Conservation (phyloP, 2,329 filamentous ascomycete genomes). For the Eutypella sp. region DNA sequence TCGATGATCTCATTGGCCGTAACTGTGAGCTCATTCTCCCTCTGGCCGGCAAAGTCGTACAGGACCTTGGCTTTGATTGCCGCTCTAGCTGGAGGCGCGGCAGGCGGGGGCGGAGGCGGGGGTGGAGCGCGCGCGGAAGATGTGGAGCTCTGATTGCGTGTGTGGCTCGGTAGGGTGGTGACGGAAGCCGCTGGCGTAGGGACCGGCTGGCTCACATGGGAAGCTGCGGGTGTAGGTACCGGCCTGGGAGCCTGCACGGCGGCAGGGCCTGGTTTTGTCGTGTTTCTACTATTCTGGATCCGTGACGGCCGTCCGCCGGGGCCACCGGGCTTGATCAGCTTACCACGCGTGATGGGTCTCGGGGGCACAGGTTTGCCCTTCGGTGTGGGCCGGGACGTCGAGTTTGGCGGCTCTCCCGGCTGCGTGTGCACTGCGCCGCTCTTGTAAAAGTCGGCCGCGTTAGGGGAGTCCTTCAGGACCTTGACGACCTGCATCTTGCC, state of each 20-base stretch:
- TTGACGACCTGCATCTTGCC: constrained; percentile 88
- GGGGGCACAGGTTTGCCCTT: constrained; percentile 81
- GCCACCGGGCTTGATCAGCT: constrained; percentile 87
- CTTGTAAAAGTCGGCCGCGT: constrained; percentile 83
- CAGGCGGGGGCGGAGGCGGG: constrained; percentile 61
- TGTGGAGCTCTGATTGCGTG: constrained; percentile 49
- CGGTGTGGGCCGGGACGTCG: constrained; percentile 77
- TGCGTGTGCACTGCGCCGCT: constrained; percentile 85
- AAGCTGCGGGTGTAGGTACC: constrained; percentile 32
- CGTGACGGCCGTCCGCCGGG: constrained; percentile 77
- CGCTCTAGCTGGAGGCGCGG: constrained; percentile 56
- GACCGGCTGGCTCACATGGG: constrained; percentile 16
- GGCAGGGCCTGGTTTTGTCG: constrained; percentile 21
- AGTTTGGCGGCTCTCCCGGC: constrained; percentile 76
- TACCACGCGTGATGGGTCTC: constrained; percentile 87
- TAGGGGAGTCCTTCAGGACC: constrained; percentile 78
- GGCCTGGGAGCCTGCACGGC: constrained; percentile 25
- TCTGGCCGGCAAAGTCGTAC: constrained; percentile 86
- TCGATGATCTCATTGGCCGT: constrained; percentile 76
- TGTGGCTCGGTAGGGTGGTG: constrained; percentile 40
- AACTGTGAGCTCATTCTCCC: constrained; percentile 79
- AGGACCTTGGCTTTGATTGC: constrained; percentile 84
- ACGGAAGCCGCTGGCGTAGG: constrained; percentile 25
- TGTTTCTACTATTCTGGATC: constrained; percentile 46
- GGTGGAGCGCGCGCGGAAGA: constrained; percentile 53